A percentile compares a stretch with the other conserved stretches of the same genome.
These are phyloP conservation scores for Aureobasidium sp. DNA, from an alignment of 2,329 filamentous ascomycete species.

Conservation along the genomic window DNA sequence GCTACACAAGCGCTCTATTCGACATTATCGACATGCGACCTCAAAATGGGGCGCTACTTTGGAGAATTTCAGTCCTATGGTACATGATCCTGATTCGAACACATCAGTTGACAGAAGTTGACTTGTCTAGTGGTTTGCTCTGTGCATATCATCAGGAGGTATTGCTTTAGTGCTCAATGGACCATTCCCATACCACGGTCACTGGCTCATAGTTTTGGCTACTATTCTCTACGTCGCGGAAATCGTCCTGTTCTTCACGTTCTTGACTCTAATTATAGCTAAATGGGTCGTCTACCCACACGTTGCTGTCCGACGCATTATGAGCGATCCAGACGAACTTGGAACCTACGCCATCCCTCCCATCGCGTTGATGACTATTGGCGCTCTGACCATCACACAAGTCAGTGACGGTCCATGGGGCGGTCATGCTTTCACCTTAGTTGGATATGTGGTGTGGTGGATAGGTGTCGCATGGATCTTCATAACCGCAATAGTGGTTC, in stretches of 20 bases:
- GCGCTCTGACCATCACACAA: conserved; percentile 15
- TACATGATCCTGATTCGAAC: neutral
- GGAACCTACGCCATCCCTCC: conserved; percentile 16
- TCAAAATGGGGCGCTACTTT: conserved; percentile 17
- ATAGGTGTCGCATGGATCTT: conserved; percentile 17
- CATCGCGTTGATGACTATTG: conserved; percentile 18
- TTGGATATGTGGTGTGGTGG: conserved; percentile 21
- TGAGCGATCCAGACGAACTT: conserved; percentile 14
- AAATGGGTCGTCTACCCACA: conserved; percentile 15
- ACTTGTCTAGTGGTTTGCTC: neutral
- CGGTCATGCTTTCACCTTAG: conserved; percentile 18
- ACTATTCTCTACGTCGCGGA: conserved; percentile 13
- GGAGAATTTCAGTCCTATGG: conserved; percentile 15
- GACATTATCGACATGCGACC: conserved; percentile 17
- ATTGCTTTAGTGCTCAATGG: conserved; percentile 14
- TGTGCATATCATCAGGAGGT: conserved; percentile 16
- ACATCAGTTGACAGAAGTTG: neutral
- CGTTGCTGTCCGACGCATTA: conserved; percentile 6
- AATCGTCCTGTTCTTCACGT: conserved; percentile 17
- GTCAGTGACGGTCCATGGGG: conserved; percentile 18
- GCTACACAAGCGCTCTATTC: conserved; percentile 15
- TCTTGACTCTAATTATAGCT: neutral
- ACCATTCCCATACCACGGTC: conserved; percentile 16
- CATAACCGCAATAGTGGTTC: conserved; percentile 11
- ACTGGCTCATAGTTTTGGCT: conserved; percentile 13